These are phyloP conservation scores for Haplosporangium gracile DNA, from an alignment of 192 early-diverging fungal genomes.

Conservation along the genomic window DNA sequence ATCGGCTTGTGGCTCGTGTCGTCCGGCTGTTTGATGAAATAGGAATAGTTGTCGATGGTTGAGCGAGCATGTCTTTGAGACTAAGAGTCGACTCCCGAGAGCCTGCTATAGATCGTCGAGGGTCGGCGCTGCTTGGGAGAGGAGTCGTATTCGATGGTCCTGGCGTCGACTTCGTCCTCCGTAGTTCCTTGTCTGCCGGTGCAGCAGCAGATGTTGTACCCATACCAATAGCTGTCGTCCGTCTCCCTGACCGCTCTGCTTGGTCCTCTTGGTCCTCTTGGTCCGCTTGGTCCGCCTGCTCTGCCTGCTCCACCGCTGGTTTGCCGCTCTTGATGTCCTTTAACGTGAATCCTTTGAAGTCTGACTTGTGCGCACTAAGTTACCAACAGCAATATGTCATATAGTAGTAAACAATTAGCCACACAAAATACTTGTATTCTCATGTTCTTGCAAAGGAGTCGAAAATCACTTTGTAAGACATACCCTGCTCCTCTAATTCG, in stretches of 20 bases:
- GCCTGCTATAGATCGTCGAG: background rate
- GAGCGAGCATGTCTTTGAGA: background rate
- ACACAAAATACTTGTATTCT: background rate
- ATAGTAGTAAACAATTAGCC: background rate
- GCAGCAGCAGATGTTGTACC: background rate
- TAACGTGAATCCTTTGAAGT: constrained; percentile 30
- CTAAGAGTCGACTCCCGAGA: background rate
- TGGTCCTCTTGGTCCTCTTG: background rate
- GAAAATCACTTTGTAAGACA: background rate
- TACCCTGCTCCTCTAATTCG: constrained; percentile 47
- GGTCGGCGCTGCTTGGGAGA: background rate
- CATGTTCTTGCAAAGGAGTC: background rate
- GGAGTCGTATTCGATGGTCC: background rate
- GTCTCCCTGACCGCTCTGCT: background rate
- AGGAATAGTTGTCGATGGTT: background rate
- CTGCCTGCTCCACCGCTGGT: background rate
- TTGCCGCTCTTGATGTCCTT: constrained; percentile 10
- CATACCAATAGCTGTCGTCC: background rate
- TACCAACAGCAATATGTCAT: background rate
- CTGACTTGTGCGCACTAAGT: constrained; percentile 28
- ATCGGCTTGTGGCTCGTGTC: constrained; percentile 20
- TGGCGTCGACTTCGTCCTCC: too few relatives aligned
- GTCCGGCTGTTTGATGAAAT: background rate
- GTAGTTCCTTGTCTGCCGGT: too few relatives aligned
- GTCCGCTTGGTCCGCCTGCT: background rate